Conservation (phyloP, 441 rosid species). For the Adansonia rubrostipa region DNA sequence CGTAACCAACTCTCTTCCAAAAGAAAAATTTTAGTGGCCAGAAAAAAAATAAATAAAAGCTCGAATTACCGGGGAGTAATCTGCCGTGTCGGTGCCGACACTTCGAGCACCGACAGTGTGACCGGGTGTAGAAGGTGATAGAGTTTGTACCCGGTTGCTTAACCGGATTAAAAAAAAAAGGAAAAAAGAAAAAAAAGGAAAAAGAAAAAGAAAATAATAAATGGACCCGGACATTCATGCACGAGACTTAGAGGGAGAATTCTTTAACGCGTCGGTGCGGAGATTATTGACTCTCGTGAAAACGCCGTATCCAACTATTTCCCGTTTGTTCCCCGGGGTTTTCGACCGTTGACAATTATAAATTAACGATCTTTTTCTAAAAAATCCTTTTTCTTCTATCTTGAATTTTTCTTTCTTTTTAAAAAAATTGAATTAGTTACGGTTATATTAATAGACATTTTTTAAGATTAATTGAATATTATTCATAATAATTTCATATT, state of each 20-base stretch:
- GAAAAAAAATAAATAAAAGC: neutral
- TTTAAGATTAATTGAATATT: too few relatives aligned
- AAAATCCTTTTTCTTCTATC: neutral
- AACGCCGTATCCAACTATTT: constrained; percentile 34
- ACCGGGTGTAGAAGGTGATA: constrained; percentile 41
- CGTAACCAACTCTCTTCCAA: neutral
- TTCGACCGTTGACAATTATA: constrained; percentile 24
- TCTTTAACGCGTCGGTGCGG: constrained; percentile 54
- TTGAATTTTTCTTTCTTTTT: neutral
- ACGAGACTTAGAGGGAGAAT: neutral
- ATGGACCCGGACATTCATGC: constrained; percentile 27
- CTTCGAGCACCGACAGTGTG: constrained; percentile 38
- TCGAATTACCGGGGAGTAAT: constrained; percentile 38
- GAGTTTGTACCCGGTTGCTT: neutral
- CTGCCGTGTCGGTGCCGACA: constrained; percentile 76
- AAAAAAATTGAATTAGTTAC: too few relatives aligned
- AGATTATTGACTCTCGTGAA: constrained; percentile 35
- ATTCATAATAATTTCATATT: too few relatives aligned
- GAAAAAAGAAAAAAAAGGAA: neutral
- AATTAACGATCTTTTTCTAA: neutral
- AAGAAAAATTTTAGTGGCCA: neutral
- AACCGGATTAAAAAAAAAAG: constrained; percentile 31
- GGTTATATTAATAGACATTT: too few relatives aligned
- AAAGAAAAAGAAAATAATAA: neutral
- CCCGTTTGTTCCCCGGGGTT: constrained; percentile 16